Conservation (phyloP, 306 rosid species). For the Prunus persica region Prunus_persica_NCBIv2 NC_034016.1:16931001-16931500, state of each 20-base stretch:
- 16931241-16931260: too few relatives aligned
- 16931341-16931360: slow-evolving; percentile 71
- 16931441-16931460: slow-evolving; percentile 54
- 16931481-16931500: slow-evolving; percentile 71
- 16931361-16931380: slow-evolving; percentile 58
- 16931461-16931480: slow-evolving; percentile 67
- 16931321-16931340: slow-evolving; percentile 66
- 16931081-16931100: slow-evolving; percentile 75
- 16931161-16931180: slow-evolving; percentile 60
- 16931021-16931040: not conserved
- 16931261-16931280: not conserved
- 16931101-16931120: slow-evolving; percentile 84
- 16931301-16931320: slow-evolving; percentile 38
- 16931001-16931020: not conserved
- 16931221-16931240: too few relatives aligned
- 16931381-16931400: slow-evolving; percentile 65
- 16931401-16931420: slow-evolving; percentile 62
- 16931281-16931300: not conserved
- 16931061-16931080: slow-evolving; percentile 54
- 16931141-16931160: slow-evolving; percentile 60
- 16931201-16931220: slow-evolving; percentile 29
- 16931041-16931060: not conserved
- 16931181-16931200: not conserved
- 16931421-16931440: slow-evolving; percentile 60
- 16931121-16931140: slow-evolving; percentile 71